These are phyloP conservation scores for Phaeosphaeria sp. DNA, from an alignment of 2,329 filamentous ascomycete genomes.

Conservation along the genomic window DNA sequence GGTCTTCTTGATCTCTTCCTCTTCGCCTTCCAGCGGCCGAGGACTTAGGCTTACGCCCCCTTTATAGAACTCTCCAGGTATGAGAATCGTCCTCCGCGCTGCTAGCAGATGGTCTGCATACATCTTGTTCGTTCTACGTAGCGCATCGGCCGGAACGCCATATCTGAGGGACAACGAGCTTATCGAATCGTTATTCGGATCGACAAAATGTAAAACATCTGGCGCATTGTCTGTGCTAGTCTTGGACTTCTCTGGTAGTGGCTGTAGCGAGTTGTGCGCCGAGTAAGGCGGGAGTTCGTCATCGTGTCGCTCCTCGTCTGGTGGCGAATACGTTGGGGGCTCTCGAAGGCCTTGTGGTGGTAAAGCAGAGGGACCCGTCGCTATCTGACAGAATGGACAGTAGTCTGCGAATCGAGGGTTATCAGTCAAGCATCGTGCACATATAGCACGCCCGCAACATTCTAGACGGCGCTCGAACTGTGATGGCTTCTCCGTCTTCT, in stretches of 20 bases:
- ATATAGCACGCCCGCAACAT: conserved; percentile 76
- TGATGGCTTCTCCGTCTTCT: conserved; percentile 66
- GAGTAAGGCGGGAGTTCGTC: conserved; percentile 53
- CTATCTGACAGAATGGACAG: conserved; percentile 80
- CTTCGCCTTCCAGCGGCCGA: conserved; percentile 73
- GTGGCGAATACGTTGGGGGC: conserved; percentile 69
- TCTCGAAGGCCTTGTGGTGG: conserved; percentile 68
- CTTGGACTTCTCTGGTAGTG: conserved; percentile 38
- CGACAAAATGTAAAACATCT: conserved; percentile 77
- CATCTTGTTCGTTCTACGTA: conserved; percentile 73
- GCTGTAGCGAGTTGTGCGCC: conserved; percentile 36
- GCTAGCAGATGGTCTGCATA: conserved; percentile 73
- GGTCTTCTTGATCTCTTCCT: conserved; percentile 73
- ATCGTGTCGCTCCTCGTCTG: conserved; percentile 40
- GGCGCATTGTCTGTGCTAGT: conserved; percentile 50
- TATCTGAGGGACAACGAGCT: conserved; percentile 74
- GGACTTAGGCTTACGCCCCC: conserved; percentile 72
- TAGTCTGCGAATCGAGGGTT: conserved; percentile 72
- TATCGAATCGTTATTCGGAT: conserved; percentile 72
- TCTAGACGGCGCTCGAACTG: conserved; percentile 66
- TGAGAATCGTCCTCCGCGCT: conserved; percentile 72
- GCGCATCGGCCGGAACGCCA: conserved; percentile 66
- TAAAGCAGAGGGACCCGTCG: conserved; percentile 64
- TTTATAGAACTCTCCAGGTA: conserved; percentile 74
- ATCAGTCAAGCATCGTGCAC: conserved; percentile 71